Conservation (phyloP, 805 yeast genomes). For the Ogataea trehaloabstinens region DNA sequence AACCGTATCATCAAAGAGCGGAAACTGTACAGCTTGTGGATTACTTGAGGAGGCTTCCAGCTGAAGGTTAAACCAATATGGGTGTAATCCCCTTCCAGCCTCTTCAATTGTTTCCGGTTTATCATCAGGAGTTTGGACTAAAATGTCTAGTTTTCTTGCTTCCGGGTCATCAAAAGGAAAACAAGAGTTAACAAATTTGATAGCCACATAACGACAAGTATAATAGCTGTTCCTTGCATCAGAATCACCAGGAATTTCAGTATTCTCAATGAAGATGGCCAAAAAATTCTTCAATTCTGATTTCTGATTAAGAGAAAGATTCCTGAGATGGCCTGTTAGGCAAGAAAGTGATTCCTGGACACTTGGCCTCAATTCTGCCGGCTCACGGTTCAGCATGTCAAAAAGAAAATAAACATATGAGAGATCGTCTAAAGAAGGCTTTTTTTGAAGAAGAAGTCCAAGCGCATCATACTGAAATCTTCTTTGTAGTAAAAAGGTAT, state of each 20-base stretch:
- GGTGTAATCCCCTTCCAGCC: conserved; percentile 75
- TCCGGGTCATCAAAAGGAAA: conserved; percentile 66
- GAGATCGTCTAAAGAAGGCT: conserved; percentile 45
- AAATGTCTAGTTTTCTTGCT: conserved; percentile 64
- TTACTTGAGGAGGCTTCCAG: neutral
- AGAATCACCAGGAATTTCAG: conserved; percentile 20
- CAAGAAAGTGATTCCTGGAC: conserved; percentile 71
- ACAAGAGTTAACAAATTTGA: conserved; percentile 61
- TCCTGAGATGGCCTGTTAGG: conserved; percentile 47
- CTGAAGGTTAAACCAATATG: conserved; percentile 67
- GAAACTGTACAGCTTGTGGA: conserved; percentile 38
- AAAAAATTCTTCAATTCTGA: conserved; percentile 39
- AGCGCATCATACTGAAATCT: conserved; percentile 74
- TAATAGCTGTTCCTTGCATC: conserved; percentile 34
- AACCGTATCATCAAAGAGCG: conserved; percentile 47
- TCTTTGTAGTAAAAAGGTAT: conserved; percentile 44
- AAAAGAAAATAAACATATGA: conserved; percentile 63
- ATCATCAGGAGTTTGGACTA: conserved; percentile 54
- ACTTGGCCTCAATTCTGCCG: conserved; percentile 57
- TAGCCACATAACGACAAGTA: conserved; percentile 55
- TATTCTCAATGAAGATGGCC: conserved; percentile 12
- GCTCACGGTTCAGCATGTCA: conserved; percentile 65
- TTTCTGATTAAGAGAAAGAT: conserved; percentile 39
- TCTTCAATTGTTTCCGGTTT: conserved; percentile 78
- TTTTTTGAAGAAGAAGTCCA: conserved; percentile 57